These are phyloP conservation scores for Diaporthe aspalathi DNA, from an alignment of 2,329 filamentous ascomycete genomes.

Conservation along the genomic window DNA sequence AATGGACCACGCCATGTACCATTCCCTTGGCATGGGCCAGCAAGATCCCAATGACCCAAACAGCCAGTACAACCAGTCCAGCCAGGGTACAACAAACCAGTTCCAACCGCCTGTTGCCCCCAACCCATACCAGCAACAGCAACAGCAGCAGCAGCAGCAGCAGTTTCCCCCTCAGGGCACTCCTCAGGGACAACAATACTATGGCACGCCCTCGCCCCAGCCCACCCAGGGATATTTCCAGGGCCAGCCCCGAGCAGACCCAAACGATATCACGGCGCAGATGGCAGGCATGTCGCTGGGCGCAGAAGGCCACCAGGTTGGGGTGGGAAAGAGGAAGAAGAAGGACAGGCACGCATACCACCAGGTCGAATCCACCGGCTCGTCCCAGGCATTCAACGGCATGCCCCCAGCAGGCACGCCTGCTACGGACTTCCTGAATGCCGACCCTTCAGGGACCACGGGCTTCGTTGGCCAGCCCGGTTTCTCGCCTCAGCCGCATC, in stretches of 20 bases:
- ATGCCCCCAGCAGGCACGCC: conserved; percentile 69
- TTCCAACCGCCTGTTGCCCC: conserved; percentile 67
- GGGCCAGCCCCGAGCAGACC: conserved; percentile 53
- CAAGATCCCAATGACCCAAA: conserved; percentile 64
- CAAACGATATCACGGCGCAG: conserved; percentile 72
- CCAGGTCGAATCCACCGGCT: conserved; percentile 78
- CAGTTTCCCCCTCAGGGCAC: conserved; percentile 42
- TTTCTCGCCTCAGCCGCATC: conserved; percentile 59
- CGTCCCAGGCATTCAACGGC: conserved; percentile 76
- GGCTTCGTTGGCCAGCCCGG: conserved; percentile 57
- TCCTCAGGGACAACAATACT: conserved; percentile 54
- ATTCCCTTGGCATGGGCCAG: conserved; percentile 62
- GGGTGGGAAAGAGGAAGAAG: conserved; percentile 78
- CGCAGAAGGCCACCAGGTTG: conserved; percentile 60
- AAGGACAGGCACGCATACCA: conserved; percentile 96
- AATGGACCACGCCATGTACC: conserved; percentile 62
- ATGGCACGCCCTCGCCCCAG: conserved; percentile 48
- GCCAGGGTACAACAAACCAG: conserved; percentile 52
- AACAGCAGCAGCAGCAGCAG: conserved; percentile 50
- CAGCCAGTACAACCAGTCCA: conserved; percentile 47
- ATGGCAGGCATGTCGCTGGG: conserved; percentile 82
- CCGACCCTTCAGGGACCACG: conserved; percentile 57
- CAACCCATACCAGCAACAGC: conserved; percentile 64
- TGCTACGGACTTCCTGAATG: conserved; percentile 69
- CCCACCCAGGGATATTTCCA: conserved; percentile 47